Percentiles rank a stretch among this genome's conserved stretches.
These are phyloP conservation scores for Truncatella angustata DNA, from an alignment of 2,329 filamentous ascomycete species.

Conservation along the genomic window DNA sequence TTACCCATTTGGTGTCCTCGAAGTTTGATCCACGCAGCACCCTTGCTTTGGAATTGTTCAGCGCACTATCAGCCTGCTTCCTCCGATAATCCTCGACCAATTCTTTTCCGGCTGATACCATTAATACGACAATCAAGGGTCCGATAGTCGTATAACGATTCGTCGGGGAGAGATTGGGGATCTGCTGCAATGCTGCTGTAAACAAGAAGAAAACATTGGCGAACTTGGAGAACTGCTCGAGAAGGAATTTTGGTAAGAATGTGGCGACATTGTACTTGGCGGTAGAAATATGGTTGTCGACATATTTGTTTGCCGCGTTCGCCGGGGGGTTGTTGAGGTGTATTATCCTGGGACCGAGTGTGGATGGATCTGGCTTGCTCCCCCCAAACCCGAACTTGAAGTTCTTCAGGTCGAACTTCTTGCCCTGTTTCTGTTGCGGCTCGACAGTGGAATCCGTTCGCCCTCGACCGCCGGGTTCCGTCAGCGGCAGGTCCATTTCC, in stretches of 20 bases:
- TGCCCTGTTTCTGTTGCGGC: slow-evolving; percentile 45
- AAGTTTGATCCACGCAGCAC: slow-evolving; percentile 84
- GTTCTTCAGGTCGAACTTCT: slow-evolving; percentile 66
- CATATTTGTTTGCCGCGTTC: slow-evolving; percentile 84
- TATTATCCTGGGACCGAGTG: slow-evolving; percentile 87
- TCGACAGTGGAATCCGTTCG: slow-evolving; percentile 27
- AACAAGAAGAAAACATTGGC: slow-evolving; percentile 99
- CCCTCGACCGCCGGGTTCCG: slow-evolving; percentile 57
- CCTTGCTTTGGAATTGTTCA: slow-evolving; percentile 84
- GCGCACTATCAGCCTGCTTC: slow-evolving; percentile 77
- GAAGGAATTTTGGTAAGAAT: slow-evolving; percentile 94
- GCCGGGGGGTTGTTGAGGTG: slow-evolving; percentile 94
- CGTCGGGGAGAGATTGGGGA: slow-evolving; percentile 90
- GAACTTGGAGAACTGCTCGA: slow-evolving; percentile 98
- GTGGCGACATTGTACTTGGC: slow-evolving; percentile 95
- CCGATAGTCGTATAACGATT: slow-evolving; percentile 96
- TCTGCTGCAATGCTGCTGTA: slow-evolving; percentile 90
- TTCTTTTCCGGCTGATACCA: slow-evolving; percentile 96
- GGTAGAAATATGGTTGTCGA: slow-evolving; percentile 96
- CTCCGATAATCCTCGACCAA: slow-evolving; percentile 90
- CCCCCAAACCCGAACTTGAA: slow-evolving; percentile 94
- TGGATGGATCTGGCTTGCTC: slow-evolving; percentile 83
- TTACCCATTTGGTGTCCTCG: slow-evolving; percentile 87
- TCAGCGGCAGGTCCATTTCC: slow-evolving; percentile 96
- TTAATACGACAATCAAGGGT: slow-evolving; percentile 82